Evolutionary conservation across 345 rosid species (phyloP), one percentile per base, ranked within the genome.

Genomic region (Noccaea bulbosa): DNA sequence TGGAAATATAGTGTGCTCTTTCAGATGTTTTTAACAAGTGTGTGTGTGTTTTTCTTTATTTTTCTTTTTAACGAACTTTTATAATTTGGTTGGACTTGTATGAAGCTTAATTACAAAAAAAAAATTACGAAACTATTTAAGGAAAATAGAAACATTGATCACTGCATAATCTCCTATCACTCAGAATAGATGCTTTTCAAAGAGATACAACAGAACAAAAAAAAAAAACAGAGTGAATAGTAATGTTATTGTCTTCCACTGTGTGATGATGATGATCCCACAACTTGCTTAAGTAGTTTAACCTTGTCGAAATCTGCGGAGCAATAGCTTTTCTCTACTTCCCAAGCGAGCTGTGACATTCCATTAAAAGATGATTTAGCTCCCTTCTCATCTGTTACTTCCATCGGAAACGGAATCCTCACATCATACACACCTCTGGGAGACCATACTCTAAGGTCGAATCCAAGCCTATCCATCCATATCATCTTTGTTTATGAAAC

Each of bases 321-420:
- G 14, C 76, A 77, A 72, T 80, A 84, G 69, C 85, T 83, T 73
- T 87, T 93, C 79, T 90, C 98, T 51, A 88, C 89, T 81, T 93
- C 98, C 98, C 98, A 90, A 30, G 97, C 98, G 8, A 81, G 81
- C 62, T 93, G 96, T 27, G 98, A 90, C 98, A 93, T 90, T 48
- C 98, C 78, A 77, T 93, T 93, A 58, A 90, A 86, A 6, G 96
- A 88, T 32, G 98, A 93, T 75, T 86, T 93, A 12, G 90, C 96
- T 52, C 98, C 92, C 70, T 93, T 93, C 71, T 81, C 90, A 76
- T 93, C 93, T 0, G 76, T 72, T 65, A 90, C 98, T 83, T 93
- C 97, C 63, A 78, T 67, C 0, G 98, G 96, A 77, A 93, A 93
- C 22, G 93, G 97, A 65, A 93, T 87, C 58, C 98, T 85, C 14